These are phyloP conservation scores for Cyberlindnera veronae DNA, from an alignment of 805 yeast species.

Conservation along the genomic window DNA sequence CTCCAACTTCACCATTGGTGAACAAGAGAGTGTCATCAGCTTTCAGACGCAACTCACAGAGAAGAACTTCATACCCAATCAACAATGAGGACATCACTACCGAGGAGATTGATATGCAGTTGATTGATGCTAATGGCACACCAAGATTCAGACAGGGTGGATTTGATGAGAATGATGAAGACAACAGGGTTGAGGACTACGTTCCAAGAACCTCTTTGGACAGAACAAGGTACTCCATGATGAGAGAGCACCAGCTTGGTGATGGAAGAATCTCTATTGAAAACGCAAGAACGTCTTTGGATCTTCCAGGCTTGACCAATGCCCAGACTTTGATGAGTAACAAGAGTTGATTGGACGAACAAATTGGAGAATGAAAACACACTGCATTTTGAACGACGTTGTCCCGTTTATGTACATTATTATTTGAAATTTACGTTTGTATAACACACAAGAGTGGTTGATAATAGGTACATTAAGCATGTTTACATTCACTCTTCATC, in stretches of 20 bases:
- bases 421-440: too few species aligned
- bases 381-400: too few species aligned
- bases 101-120: constrained; percentile 37
- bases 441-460: too few species aligned
- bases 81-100: constrained; percentile 31
- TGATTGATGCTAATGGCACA: constrained; percentile 26
- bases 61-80: constrained; percentile 25
- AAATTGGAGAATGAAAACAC: too few species aligned
- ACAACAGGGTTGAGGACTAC: constrained; percentile 8
- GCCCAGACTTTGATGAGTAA: constrained; percentile 33
- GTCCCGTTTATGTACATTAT: too few species aligned
- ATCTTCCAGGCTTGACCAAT: constrained; percentile 38
- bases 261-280: constrained; percentile 37
- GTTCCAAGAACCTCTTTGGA: constrained; percentile 36
- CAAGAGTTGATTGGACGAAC: constrained; percentile 5
- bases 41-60: constrained; percentile 34
- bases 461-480: neutral
- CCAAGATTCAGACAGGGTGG: constrained; percentile 23
- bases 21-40: constrained; percentile 35
- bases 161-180: constrained; percentile 1
- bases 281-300: constrained; percentile 38
- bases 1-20: constrained; percentile 13
- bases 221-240: constrained; percentile 35
- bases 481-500: neutral
- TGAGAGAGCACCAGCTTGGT: constrained; percentile 33